A percentile compares a stretch with the other conserved stretches of the same genome.
phyloP scores from a whole-genome alignment of 805 yeast species.

The Danielia reshetovae region DNA sequence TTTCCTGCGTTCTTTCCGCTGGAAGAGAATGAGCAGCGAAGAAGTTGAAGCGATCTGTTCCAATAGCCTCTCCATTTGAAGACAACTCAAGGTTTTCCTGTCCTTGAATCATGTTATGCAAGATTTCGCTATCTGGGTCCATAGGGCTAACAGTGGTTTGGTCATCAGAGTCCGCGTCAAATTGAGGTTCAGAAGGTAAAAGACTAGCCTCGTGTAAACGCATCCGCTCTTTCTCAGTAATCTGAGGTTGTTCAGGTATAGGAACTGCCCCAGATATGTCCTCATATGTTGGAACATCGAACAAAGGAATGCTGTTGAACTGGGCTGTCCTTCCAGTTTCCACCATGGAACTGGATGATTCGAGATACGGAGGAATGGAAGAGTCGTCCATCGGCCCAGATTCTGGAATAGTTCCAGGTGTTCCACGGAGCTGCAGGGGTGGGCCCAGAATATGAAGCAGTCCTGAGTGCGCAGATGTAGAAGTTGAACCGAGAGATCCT shows the following conservation, averaged over 20 bases:
- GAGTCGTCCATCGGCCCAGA: conserved; percentile 14
- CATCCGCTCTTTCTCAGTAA: conserved; percentile 58
- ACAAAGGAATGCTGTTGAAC: too few species aligned
- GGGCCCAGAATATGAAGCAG: too few species aligned
- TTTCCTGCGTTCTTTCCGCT: conserved; percentile 4
- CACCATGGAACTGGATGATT: conserved; percentile 5
- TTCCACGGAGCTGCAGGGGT: too few species aligned
- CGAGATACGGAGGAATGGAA: conserved; percentile 28
- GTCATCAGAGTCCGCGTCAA: conserved; percentile 20
- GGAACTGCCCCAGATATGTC: conserved; percentile 10
- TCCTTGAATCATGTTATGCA: too few species aligned
- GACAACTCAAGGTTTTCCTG: too few species aligned
- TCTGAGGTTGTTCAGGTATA: conserved; percentile 12
- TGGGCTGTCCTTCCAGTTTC: too few species aligned
- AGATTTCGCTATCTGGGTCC: conserved; percentile 8
- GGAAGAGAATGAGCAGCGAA: too few species aligned
- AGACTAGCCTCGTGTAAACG: conserved; percentile 53
- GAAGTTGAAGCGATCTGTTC: too few species aligned
- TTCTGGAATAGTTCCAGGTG: too few species aligned
- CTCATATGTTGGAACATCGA: conserved; percentile 23
- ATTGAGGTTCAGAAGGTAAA: conserved; percentile 53
- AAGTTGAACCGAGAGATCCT: too few species aligned
- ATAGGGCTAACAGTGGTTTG: conserved; percentile 20
- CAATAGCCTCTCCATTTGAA: too few species aligned
- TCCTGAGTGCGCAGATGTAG: too few species aligned